phyloP scores from a whole-genome alignment of 2,329 filamentous ascomycete genomes.

The Aspergillus awamori region DNA sequence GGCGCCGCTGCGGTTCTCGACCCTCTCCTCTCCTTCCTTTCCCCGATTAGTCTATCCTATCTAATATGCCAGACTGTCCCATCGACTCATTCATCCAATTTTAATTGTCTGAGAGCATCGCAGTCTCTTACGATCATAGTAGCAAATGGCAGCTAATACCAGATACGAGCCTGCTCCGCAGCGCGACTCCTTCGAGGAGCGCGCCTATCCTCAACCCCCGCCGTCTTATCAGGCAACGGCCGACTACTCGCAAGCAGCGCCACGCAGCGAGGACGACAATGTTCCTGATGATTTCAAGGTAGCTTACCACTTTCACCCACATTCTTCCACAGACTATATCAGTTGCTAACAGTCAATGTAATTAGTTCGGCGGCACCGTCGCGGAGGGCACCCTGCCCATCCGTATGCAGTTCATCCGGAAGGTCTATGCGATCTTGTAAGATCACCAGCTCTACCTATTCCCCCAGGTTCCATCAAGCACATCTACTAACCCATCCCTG shows the following conservation, averaged over 20 bases:
- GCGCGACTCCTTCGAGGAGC: conserved; percentile 80
- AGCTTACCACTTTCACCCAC: too few relatives aligned
- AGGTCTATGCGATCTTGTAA: conserved; percentile 93
- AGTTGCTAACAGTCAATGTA: conserved; percentile 2
- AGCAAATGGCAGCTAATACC: conserved; percentile 70
- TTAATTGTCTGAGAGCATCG: neutral
- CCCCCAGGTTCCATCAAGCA: neutral
- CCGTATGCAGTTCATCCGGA: conserved; percentile 93
- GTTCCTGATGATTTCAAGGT: conserved; percentile 95
- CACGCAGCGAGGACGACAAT: conserved; percentile 83
- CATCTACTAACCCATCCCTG: neutral
- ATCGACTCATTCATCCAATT: neutral
- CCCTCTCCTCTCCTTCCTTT: neutral
- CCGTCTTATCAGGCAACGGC: conserved; percentile 74
- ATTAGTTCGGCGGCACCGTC: conserved; percentile 84
- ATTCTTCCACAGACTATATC: too few relatives aligned
- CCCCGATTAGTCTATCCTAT: conserved; percentile 1
- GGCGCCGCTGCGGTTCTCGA: neutral
- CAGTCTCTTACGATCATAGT: neutral
- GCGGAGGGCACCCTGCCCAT: conserved; percentile 94
- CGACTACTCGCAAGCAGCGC: conserved; percentile 58
- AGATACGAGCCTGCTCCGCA: conserved; percentile 84
- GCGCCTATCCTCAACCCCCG: conserved; percentile 72
- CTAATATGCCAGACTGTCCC: neutral
- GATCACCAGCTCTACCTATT: conserved; percentile 26